Base-by-base conservation (phyloP, 108 stramenopile species). In the Discostella pseudostelligera region DNA sequence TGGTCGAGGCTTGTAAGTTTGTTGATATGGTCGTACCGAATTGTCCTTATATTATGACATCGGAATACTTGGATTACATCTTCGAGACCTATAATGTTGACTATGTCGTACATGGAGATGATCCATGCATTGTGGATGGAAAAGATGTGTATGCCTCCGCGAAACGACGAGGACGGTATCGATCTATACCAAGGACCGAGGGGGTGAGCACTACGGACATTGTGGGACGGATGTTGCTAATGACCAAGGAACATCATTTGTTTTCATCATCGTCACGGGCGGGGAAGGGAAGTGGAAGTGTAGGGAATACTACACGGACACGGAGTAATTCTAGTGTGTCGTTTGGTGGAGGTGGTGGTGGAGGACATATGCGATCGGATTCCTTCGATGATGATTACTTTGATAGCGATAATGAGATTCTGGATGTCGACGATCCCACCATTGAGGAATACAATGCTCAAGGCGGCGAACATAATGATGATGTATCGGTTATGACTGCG, bases 131-230 rank as follows among this genome's bases (percentile, higher is more conserved):
- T 59, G 91, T 91, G 10, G 89, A 96, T 70, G 95, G 92, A 8
- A 90, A 90, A 74, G 92, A 96, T 76, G 95, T 93, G 19, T 93
- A 96, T 65, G 90, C 72, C 44, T 63, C 82, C 22, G 94, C 94
- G 22, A 96, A 96, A 74, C 64, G 65, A 56, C 63, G 85, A 45
- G 91, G 90, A 17, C 81, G 68, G 72, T 92, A 89, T 68, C 75
- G 85, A 42, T 87, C 79, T 40, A 97, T 99, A 68, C 97, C 97
- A 17, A 76, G 99, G n/a, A 99, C 99, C 14, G 99, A 99, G 72
- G 99, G 99, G 10, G 96, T 99, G 28, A 94, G 92, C 28, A 99
- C 99, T 1, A 99, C 98, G 1, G 99, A 99, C 66, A 96, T 99
- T 62, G 96, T 99, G 8, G 99, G 99, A n/a, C 70, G 99, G 16